Percentiles rank a stretch among this genome's conserved stretches.
Evolutionary conservation across 2,329 filamentous ascomycete genomes (phyloP).

Genomic region (Fusarium sp.): DNA sequence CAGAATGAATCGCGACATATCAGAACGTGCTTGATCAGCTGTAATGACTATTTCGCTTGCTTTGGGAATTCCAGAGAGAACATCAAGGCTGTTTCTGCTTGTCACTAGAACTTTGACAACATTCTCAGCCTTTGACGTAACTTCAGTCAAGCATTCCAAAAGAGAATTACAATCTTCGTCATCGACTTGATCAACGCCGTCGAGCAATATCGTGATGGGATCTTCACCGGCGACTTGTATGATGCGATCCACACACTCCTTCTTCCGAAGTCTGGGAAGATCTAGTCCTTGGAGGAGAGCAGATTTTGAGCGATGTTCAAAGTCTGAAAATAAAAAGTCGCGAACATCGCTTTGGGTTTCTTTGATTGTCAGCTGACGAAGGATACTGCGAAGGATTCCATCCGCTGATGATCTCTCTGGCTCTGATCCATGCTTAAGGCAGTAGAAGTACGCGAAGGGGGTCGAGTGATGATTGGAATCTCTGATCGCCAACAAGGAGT

Average conservation of each 20-base stretch:
- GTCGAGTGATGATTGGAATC: neutral
- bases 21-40: neutral
- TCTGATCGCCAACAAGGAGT: neutral
- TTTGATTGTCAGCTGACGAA: neutral
- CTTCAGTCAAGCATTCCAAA: neutral
- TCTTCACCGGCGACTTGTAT: conserved; percentile 18
- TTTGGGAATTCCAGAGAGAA: neutral
- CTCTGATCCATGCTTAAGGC: neutral
- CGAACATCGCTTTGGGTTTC: conserved; percentile 1
- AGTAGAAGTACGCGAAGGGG: conserved; percentile 12
- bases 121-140: conserved; percentile 5
- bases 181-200: conserved; percentile 4
- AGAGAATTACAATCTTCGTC: neutral
- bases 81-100: neutral
- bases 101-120: conserved; percentile 9
- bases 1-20: neutral
- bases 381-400: neutral
- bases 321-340: conserved; percentile 9
- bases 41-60: neutral
- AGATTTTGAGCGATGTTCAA: conserved; percentile 6
- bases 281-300: neutral
- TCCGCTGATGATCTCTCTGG: neutral
- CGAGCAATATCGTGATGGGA: conserved; percentile 15
- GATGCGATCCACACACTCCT: conserved; percentile 16
- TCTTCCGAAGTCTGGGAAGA: neutral